Percentiles rank a stretch among this genome's conserved stretches.
Conservation (phyloP, 768 basidiomycete species). For the Russula compacta region DNA sequence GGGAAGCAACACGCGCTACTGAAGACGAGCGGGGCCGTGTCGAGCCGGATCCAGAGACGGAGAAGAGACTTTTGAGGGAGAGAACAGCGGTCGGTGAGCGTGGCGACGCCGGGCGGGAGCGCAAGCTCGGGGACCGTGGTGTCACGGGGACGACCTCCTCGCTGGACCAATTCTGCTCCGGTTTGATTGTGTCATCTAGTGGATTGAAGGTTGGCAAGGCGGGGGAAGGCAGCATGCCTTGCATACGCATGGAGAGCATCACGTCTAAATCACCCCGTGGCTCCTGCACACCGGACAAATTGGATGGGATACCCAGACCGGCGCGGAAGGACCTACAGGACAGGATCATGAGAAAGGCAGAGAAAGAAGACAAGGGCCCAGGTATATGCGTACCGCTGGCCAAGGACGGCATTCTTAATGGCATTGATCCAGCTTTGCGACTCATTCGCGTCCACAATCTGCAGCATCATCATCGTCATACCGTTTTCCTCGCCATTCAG, state of each 20-base stretch:
- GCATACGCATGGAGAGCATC: constrained; percentile 69
- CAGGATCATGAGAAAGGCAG: background rate
- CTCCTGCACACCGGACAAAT: constrained; percentile 39
- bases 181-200: constrained; percentile 2
- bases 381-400: constrained; percentile 45
- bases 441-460: constrained; percentile 50
- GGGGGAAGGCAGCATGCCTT: constrained; percentile 43
- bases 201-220: constrained; percentile 13
- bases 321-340: constrained; percentile 55
- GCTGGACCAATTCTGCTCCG: background rate
- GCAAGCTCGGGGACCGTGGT: constrained; percentile 26
- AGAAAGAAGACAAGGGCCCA: background rate
- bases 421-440: constrained; percentile 68
- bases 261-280: constrained; percentile 78
- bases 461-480: constrained; percentile 59
- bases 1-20: constrained; percentile 28
- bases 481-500: constrained; percentile 37
- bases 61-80: constrained; percentile 52
- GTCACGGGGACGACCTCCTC: background rate
- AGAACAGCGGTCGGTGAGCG: constrained; percentile 35
- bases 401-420: constrained; percentile 64
- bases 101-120: constrained; percentile 20
- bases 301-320: constrained; percentile 45
- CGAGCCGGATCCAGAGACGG: constrained; percentile 30
- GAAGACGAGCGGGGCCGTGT: constrained; percentile 50